Conservation (phyloP, 2,329 filamentous ascomycete species). For the Epichloe glyceriae region DNA sequence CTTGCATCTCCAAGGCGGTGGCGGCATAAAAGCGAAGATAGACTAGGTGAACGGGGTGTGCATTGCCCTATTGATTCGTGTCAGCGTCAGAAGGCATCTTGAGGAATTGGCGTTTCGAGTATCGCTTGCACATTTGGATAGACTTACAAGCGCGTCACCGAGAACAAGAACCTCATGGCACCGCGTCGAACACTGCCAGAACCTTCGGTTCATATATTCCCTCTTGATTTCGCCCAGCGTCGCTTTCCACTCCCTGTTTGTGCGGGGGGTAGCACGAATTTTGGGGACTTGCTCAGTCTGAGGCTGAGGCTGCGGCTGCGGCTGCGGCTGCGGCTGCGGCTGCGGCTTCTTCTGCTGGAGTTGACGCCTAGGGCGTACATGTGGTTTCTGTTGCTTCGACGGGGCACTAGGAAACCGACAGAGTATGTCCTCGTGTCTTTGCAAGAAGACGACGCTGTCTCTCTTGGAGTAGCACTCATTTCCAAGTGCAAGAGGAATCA, state of each 20-base stretch:
- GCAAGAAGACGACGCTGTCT: constrained; percentile 1
- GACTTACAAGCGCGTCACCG: constrained; percentile 30
- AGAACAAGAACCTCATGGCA: constrained; percentile 41
- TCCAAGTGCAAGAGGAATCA: constrained; percentile 20
- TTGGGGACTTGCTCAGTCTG: background rate
- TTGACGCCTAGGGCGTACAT: background rate
- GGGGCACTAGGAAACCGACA: constrained; percentile 1
- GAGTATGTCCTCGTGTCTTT: background rate
- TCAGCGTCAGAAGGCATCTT: background rate
- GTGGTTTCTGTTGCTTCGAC: background rate
- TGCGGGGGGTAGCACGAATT: constrained; percentile 21
- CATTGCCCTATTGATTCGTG: constrained; percentile 16
- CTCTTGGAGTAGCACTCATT: constrained; percentile 2
- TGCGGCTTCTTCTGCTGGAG: background rate
- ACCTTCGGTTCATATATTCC: constrained; percentile 36
- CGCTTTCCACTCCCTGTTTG: constrained; percentile 36
- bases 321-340: background rate
- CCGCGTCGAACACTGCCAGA: constrained; percentile 37
- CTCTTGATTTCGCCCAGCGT: constrained; percentile 40
- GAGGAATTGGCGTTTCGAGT: background rate
- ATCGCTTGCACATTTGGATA: background rate
- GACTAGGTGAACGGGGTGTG: constrained; percentile 42
- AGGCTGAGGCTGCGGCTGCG: background rate
- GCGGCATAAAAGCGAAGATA: constrained; percentile 51
- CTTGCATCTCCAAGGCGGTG: constrained; percentile 44